These are phyloP conservation scores for Ceratobasidium sp. DNA, from an alignment of 1,284 basidiomycete genomes.

Conservation along the genomic window DNA sequence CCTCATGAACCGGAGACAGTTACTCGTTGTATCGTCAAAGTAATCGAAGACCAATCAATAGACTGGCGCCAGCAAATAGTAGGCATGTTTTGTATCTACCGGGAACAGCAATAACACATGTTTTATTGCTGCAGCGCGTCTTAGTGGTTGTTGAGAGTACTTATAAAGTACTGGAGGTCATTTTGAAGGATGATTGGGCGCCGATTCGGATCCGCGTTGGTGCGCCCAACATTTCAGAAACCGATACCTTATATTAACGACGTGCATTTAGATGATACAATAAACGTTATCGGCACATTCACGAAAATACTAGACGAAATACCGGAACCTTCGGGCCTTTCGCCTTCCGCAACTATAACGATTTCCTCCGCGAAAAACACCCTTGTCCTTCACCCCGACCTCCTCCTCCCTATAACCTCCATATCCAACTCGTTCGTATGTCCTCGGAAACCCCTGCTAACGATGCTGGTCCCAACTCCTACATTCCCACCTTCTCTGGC, in stretches of 20 bases:
- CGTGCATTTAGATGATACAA: constrained; percentile 67
- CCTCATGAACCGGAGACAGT: constrained; percentile 6
- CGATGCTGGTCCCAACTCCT: constrained; percentile 58
- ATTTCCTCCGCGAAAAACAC: constrained; percentile 69
- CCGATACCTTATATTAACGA: constrained; percentile 18
- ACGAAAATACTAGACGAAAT: neutral
- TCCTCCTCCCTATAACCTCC: constrained; percentile 87
- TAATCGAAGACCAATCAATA: constrained; percentile 23
- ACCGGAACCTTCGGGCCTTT: constrained; percentile 65
- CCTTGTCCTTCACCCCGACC: constrained; percentile 88
- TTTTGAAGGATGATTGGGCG: constrained; percentile 74
- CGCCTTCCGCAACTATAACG: constrained; percentile 58
- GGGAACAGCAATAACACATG: neutral
- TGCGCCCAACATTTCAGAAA: constrained; percentile 51
- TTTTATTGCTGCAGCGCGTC: neutral
- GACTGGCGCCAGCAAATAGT: constrained; percentile 25
- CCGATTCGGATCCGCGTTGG: constrained; percentile 66
- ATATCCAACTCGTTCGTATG: constrained; percentile 86
- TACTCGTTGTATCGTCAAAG: constrained; percentile 22
- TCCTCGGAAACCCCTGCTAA: constrained; percentile 81
- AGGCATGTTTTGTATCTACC: neutral
- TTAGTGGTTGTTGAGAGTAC: constrained; percentile 13
- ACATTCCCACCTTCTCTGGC: constrained; percentile 48
- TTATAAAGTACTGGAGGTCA: constrained; percentile 51
- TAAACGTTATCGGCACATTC: constrained; percentile 63